These are phyloP conservation scores for Dothistroma pini DNA, from an alignment of 2,329 filamentous ascomycete species.

Conservation along the genomic window DNA sequence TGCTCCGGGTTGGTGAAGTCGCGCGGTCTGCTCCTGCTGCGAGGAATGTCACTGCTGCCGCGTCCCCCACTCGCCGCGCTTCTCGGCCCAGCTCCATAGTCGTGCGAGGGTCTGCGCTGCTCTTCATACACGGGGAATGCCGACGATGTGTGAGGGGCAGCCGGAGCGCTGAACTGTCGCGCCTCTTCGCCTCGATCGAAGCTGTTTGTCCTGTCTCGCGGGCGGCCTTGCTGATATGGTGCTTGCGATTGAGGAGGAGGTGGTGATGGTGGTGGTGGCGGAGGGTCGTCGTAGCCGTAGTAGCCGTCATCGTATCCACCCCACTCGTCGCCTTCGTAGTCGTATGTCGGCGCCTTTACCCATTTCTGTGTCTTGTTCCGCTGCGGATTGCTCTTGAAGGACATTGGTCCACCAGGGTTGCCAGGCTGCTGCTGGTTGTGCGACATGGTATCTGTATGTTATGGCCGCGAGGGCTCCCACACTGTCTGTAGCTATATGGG, in stretches of 20 bases:
- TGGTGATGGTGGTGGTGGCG: slow-evolving; percentile 38
- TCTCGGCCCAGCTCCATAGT: slow-evolving; percentile 7
- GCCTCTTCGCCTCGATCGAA: slow-evolving; percentile 55
- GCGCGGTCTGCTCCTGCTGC: slow-evolving; percentile 24
- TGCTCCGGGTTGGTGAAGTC: slow-evolving; percentile 53
- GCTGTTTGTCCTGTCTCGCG: slow-evolving; percentile 38
- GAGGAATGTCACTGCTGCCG: slow-evolving; percentile 18
- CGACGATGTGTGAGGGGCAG: slow-evolving; percentile 10
- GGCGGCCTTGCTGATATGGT: slow-evolving; percentile 33
- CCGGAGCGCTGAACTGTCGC: slow-evolving; percentile 42
- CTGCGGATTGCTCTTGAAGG: slow-evolving; percentile 82
- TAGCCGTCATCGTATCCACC: slow-evolving; percentile 61
- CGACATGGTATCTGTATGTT: slow-evolving; percentile 20
- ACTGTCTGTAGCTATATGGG: slow-evolving; percentile 4
- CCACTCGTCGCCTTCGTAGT: slow-evolving; percentile 94
- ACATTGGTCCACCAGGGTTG: slow-evolving; percentile 35
- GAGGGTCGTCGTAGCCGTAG: slow-evolving; percentile 47
- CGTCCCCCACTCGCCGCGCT: slow-evolving; percentile 7
- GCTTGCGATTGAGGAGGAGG: slow-evolving; percentile 10
- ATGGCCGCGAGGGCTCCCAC: background rate
- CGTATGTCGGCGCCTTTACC: slow-evolving; percentile 81
- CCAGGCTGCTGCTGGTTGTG: slow-evolving; percentile 15
- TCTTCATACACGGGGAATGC: slow-evolving; percentile 18
- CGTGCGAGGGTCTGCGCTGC: slow-evolving; percentile 4
- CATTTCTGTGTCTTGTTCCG: slow-evolving; percentile 90